Evolutionary conservation across 768 basidiomycete genomes (phyloP).

Genomic region (Tephrocybe sp.): DNA sequence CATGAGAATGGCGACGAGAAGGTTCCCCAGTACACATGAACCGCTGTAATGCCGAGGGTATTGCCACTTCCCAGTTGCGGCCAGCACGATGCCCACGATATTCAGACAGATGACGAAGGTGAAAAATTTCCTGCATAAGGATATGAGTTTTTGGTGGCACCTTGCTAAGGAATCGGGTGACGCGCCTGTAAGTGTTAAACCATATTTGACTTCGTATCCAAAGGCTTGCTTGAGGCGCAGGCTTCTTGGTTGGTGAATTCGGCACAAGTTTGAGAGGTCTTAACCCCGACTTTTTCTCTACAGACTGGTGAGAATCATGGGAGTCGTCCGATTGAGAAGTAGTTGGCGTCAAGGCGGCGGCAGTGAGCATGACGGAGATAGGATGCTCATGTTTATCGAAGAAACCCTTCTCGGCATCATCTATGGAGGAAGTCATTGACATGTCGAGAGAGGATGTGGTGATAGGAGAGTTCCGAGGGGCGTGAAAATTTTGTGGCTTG

Average conservation of each 20-base stretch:
- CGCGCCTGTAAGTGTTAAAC: constrained; percentile 79
- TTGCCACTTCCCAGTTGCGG: constrained; percentile 62
- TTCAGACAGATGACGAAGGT: constrained; percentile 62
- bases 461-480: neutral
- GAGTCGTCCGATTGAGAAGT: constrained; percentile 13
- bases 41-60: constrained; percentile 69
- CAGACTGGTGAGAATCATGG: constrained; percentile 1
- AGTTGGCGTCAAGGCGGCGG: constrained; percentile 6
- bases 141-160: neutral
- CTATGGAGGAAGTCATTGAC: constrained; percentile 23
- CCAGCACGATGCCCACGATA: constrained; percentile 55
- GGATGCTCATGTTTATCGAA: constrained; percentile 27
- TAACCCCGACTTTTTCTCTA: neutral
- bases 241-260: constrained; percentile 19
- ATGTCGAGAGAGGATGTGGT: constrained; percentile 9
- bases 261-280: constrained; percentile 3
- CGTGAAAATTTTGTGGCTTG: constrained; percentile 2
- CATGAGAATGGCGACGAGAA: constrained; percentile 71
- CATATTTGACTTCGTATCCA: constrained; percentile 67
- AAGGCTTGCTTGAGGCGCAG: constrained; percentile 37
- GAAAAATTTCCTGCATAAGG: constrained; percentile 64
- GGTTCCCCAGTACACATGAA: constrained; percentile 73
- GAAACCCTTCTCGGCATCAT: constrained; percentile 40
- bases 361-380: constrained; percentile 19
- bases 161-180: neutral